Percentiles rank a stretch among this genome's conserved stretches.
Evolutionary conservation across 2,329 filamentous ascomycete species (phyloP).

Genomic region (Colletotrichum somersetense): DNA sequence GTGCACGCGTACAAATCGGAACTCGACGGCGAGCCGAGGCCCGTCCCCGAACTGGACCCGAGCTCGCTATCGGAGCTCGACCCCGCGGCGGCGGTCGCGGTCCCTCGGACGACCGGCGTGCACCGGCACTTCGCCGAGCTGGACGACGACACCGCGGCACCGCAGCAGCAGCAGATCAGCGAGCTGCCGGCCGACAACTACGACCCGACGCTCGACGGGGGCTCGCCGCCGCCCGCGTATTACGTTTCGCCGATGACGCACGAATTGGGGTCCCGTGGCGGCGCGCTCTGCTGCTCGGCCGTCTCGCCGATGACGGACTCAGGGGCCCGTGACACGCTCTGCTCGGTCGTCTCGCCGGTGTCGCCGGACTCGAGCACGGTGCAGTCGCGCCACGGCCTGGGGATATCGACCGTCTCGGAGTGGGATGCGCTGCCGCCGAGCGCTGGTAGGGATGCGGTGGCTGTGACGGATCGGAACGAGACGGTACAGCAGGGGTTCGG

Average conservation of each 20-base stretch:
- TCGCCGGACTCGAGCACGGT: slow-evolving; percentile 19
- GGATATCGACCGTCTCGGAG: background rate
- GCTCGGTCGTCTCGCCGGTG: slow-evolving; percentile 29
- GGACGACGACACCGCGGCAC: slow-evolving; percentile 7
- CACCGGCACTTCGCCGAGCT: slow-evolving; percentile 25
- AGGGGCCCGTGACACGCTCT: slow-evolving; percentile 2
- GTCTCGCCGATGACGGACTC: slow-evolving; percentile 20
- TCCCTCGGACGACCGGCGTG: background rate
- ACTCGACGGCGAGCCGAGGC: slow-evolving; percentile 27
- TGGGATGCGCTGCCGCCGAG: background rate
- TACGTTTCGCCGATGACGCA: slow-evolving; percentile 11
- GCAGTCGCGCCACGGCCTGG: background rate
- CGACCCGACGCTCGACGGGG: slow-evolving; percentile 14
- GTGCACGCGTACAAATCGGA: slow-evolving; percentile 34
- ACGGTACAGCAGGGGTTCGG: slow-evolving; percentile 26
- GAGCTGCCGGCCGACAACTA: slow-evolving; percentile 36
- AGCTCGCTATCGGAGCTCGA: slow-evolving; percentile 27
- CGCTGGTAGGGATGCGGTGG: background rate
- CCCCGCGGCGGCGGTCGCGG: slow-evolving; percentile 21
- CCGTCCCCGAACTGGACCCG: slow-evolving; percentile 27
- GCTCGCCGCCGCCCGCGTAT: slow-evolving; percentile 29
- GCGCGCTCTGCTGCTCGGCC: slow-evolving; percentile 3
- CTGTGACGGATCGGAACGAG: background rate
- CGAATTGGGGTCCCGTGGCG: background rate
- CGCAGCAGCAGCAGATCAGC: slow-evolving; percentile 15